Evolutionary conservation across 2,329 filamentous ascomycete genomes (phyloP), one percentile per base, ranked within the genome.

Genomic region (Huntiella savannae): DNA sequence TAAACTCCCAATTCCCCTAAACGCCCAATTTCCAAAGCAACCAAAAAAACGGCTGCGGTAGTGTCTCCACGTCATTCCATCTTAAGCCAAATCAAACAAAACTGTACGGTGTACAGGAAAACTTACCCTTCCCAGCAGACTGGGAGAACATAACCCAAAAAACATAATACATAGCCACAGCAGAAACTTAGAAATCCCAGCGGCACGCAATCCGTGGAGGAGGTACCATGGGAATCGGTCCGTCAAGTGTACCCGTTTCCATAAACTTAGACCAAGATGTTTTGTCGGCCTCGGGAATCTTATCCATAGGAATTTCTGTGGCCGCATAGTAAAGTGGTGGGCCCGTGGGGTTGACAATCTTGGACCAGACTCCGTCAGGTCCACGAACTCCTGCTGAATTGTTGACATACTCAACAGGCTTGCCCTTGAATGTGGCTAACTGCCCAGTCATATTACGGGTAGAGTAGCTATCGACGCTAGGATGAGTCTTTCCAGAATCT

Each of bases 331-430:
- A 76, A 5, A 60, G 59, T 1, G 79, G 82, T 16, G 79, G 69
- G 0, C 82, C 84, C 40, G 77, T 64, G 0, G 81, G 79, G 57
- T 82, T 86, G 70, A 79, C 82, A 42, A 88, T 77, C 52, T 72
- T 75, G 43, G 71, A 66, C 63, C 71, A 74, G 1, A 61, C 68
- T 33, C 74, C 71, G 53, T 77, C 70, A 34, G 63, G 61, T 16
- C 60, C 70, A 51, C 52, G 67, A 53, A 66, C 64, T 4, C 50
- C 50, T 45, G 64, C 73, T 0, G 77, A 71, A 5, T 61, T 57
- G 5, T 56, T 56, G 52, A 72, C 67, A 58, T 83, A 83, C 1
- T 63, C 59, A 0, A 84, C 77, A 0, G 66, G 66, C 51, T 71
- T 72, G 13, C 73, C 73, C 53, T 81, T 81, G 66, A 79, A 86